Base-by-base conservation (phyloP, 2,329 filamentous ascomycete genomes). In the Dactylonectria macrodidyma region DNA sequence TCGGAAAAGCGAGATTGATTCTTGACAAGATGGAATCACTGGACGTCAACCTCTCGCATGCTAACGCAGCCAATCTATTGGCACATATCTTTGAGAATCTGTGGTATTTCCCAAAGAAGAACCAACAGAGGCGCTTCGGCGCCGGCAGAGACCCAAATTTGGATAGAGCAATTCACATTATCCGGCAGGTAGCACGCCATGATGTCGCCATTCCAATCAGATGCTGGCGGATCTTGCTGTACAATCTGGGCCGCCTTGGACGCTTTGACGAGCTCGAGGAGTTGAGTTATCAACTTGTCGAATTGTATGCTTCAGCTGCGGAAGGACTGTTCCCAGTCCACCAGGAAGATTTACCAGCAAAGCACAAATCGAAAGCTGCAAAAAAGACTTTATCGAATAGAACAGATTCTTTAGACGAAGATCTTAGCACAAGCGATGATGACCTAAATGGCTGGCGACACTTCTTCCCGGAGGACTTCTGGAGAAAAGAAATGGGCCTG, bases 241-340 rank as follows among this genome's bases (percentile, higher is more conserved):
- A 81, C 47, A 80, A 79, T 47, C 80, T 88, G 3, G 82, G 84
- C 2, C 82, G 83, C 2, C 75, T 80, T n/a, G 80, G 81, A 11
- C 82, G 81, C 14, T 75, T 87, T 11, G 75, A 81, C 2, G 83
- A 86, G n/a, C 73, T 88, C 3, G 82, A 86, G 58, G 79, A 79
- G 44, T 66, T 88, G 2, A 81, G 81, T 12, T 69, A 84, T 14
- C 81, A 85, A 52, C 73, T 88, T 55, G 77, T 85, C 10, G 75
- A 82, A 19, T 67, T 83, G 47, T 84, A 85, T 69, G 70, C 72
- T 26, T 73, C 73, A 62, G 73, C 66, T n/a, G 51, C 71, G 6
- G 66, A 73, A 46, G 77, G 76, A 62, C 74, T 84, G 44, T 77
- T 87, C 38, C 83, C 83, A 0, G 78, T 88, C 33, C 83, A 88